phyloP scores from a whole-genome alignment of 257 asterid genomes.

The Solanum appendiculatum region DNA sequence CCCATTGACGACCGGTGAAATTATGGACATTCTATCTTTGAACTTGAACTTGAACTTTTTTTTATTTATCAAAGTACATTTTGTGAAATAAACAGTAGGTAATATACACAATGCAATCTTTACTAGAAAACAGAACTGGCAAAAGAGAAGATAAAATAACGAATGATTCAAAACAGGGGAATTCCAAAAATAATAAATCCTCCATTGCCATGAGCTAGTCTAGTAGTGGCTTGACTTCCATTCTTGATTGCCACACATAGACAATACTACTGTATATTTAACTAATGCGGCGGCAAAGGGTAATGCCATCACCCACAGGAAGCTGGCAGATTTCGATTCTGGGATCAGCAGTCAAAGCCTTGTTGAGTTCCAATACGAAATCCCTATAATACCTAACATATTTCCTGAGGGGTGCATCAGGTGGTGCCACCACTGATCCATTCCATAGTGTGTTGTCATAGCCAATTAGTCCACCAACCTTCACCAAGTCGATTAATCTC shows the following conservation, averaged over 20 bases:
- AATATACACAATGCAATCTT: neutral
- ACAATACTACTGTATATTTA: neutral
- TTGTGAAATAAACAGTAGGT: neutral
- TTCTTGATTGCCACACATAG: neutral
- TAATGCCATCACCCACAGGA: conserved; percentile 53
- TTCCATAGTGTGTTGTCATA: conserved; percentile 60
- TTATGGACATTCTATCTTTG: too few relatives aligned
- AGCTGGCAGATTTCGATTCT: conserved; percentile 53
- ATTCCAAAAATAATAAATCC: neutral
- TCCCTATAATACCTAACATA: conserved; percentile 17
- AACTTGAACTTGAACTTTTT: neutral
- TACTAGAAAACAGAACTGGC: neutral
- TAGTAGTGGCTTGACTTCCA: neutral
- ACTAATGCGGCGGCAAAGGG: conserved; percentile 40
- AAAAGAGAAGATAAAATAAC: neutral
- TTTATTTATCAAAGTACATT: neutral
- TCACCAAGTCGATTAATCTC: conserved; percentile 27
- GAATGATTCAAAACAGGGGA: neutral
- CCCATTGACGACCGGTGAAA: neutral
- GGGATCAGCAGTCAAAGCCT: conserved; percentile 29
- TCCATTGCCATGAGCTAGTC: neutral
- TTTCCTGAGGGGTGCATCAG: conserved; percentile 28
- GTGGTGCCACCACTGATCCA: conserved; percentile 29
- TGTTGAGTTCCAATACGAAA: conserved; percentile 27
- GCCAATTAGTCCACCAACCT: conserved; percentile 50